Conservation (phyloP, 371 early-diverging fungal genomes). For the Blakeslea trispora region DNA sequence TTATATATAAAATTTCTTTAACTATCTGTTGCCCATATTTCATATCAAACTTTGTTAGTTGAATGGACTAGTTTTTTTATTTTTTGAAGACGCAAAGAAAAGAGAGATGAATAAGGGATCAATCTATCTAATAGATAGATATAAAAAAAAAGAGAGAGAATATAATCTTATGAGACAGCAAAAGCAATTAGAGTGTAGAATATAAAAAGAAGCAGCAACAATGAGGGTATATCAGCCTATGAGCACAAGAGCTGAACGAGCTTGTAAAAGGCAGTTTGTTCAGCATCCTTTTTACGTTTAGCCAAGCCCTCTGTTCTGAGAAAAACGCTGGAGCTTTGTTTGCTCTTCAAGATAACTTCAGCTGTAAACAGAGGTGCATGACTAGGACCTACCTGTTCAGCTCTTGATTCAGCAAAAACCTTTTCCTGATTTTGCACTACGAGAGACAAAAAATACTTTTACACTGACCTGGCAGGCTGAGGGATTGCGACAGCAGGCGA, state of each 20-base stretch:
- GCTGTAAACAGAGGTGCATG: conserved; percentile 12
- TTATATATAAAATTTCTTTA: background rate
- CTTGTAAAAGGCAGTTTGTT: conserved; percentile 9
- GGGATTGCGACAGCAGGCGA: background rate
- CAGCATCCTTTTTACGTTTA: conserved; percentile 13
- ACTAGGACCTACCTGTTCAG: conserved; percentile 4
- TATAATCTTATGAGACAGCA: too few species aligned
- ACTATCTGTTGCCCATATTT: background rate
- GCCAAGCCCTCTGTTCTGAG: conserved; percentile 1
- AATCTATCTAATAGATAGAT: too few species aligned
- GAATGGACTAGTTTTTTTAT: too few species aligned
- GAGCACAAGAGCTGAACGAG: background rate
- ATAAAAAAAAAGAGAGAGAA: too few species aligned
- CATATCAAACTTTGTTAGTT: too few species aligned
- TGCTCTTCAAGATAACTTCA: conserved; percentile 1
- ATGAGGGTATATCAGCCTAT: too few species aligned
- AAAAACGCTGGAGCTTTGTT: background rate
- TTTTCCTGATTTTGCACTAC: conserved; percentile 6
- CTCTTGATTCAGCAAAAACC: background rate
- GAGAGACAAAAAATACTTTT: conserved; percentile 13
- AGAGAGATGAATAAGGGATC: too few species aligned
- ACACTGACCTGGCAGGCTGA: conserved; percentile 7
- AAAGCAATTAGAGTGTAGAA: background rate
- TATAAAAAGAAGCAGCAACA: background rate
- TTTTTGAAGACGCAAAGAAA: too few species aligned